Percentiles rank a stretch among this genome's conserved stretches.
These are phyloP conservation scores for Truncatella angustata DNA, from an alignment of 2,329 filamentous ascomycete species.

Conservation along the genomic window DNA sequence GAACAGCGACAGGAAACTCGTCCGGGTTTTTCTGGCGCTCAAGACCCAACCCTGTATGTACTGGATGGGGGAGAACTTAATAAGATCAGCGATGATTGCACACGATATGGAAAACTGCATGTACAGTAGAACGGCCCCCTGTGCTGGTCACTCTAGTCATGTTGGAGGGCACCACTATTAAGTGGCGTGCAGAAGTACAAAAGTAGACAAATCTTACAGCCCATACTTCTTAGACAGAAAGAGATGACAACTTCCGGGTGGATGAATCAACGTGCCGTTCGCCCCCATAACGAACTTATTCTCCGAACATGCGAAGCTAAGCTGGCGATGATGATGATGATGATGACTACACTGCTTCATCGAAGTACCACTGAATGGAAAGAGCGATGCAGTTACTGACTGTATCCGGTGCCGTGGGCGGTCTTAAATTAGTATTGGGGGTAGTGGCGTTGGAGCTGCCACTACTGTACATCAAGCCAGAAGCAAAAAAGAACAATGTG, in stretches of 20 bases:
- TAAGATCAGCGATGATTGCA: constrained; percentile 2
- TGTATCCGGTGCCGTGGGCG: background rate
- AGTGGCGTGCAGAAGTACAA: constrained; percentile 3
- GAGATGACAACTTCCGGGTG: no score
- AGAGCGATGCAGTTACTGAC: background rate
- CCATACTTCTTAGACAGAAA: background rate
- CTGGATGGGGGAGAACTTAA: background rate
- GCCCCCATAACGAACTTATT: no score
- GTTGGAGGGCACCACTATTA: constrained; percentile 1
- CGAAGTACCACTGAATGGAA: no score
- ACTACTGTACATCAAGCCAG: constrained; percentile 4
- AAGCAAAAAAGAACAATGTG: constrained; percentile 12
- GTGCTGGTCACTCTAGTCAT: constrained; percentile 7
- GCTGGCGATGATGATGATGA: no score
- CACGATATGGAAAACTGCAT: background rate
- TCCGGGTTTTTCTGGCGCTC: background rate
- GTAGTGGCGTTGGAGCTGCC: constrained; percentile 6
- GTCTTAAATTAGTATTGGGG: constrained; percentile 8
- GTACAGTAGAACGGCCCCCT: background rate
- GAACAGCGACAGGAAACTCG: no score
- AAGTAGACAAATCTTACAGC: background rate
- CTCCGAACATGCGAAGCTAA: no score
- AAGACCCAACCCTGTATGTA: no score
- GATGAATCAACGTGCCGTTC: no score
- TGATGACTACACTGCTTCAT: background rate